Percentiles rank a stretch among this genome's conserved stretches.
Conservation (phyloP, 805 yeast genomes). For the Kodamaea neixiangensis region DNA sequence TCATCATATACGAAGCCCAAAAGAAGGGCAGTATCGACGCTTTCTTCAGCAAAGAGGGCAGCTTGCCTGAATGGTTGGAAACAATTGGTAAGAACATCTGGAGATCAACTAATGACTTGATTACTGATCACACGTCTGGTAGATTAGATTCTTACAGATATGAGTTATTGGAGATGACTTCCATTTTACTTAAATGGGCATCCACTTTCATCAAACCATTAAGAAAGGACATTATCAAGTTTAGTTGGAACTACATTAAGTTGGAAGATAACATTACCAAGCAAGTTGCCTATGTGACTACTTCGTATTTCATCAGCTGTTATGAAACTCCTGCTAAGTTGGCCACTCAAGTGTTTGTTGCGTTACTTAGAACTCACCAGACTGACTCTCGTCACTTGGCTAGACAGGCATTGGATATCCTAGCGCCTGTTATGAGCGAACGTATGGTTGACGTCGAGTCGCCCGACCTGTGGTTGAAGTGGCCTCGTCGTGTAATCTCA, state of each 20-base stretch:
- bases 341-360: constrained; percentile 90
- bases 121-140: constrained; percentile 60
- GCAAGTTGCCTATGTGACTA: constrained; percentile 89
- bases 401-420: constrained; percentile 79
- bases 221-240: constrained; percentile 84
- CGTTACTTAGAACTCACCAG: constrained; percentile 80
- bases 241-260: constrained; percentile 91
- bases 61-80: constrained; percentile 61
- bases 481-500: constrained; percentile 89
- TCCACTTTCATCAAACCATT: constrained; percentile 58
- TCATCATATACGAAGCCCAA: constrained; percentile 62
- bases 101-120: constrained; percentile 60
- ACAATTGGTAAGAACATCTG: constrained; percentile 67
- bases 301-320: constrained; percentile 80
- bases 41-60: constrained; percentile 36
- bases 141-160: constrained; percentile 72
- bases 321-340: constrained; percentile 88
- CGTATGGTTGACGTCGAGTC: constrained; percentile 48
- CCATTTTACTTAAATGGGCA: constrained; percentile 69
- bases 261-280: constrained; percentile 86
- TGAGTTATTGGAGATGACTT: constrained; percentile 78
- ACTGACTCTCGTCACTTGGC: constrained; percentile 82
- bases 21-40: constrained; percentile 47
- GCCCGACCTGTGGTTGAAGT: constrained; percentile 77
- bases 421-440: constrained; percentile 83